Evolutionary conservation across 2,329 filamentous ascomycete genomes (phyloP).

Genomic region (Leptographium wingfieldii): DNA sequence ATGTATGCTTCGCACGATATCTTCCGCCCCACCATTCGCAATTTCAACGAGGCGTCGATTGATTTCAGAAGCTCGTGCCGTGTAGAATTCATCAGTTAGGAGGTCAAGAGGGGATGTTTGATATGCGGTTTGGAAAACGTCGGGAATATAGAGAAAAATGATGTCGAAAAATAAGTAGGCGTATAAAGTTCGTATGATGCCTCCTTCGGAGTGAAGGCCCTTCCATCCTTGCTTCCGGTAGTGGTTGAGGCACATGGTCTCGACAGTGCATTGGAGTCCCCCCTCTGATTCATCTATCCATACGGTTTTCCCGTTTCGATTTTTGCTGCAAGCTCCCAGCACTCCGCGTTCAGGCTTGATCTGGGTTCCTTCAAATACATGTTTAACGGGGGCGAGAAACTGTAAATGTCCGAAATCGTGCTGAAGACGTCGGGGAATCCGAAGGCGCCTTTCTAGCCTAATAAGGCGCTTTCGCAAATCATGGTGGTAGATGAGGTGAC

Average conservation of each 20-base stretch:
- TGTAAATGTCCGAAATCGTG: constrained; percentile 86
- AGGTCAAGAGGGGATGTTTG: constrained; percentile 90
- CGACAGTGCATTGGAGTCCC: constrained; percentile 61
- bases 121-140: constrained; percentile 92
- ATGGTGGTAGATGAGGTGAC: constrained; percentile 86
- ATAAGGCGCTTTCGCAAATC: constrained; percentile 88
- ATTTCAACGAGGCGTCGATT: constrained; percentile 79
- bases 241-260: constrained; percentile 83
- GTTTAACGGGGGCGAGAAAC: constrained; percentile 61
- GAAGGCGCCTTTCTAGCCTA: constrained; percentile 77
- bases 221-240: constrained; percentile 82
- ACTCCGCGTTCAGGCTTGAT: constrained; percentile 36
- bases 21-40: constrained; percentile 62
- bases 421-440: constrained; percentile 71
- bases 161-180: constrained; percentile 89
- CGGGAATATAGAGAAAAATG: constrained; percentile 83
- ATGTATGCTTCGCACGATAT: constrained; percentile 57
- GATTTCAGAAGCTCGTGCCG: constrained; percentile 75
- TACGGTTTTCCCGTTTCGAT: constrained; percentile 52
- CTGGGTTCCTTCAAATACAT: constrained; percentile 64
- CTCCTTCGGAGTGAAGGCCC: constrained; percentile 86
- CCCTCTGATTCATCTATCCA: constrained; percentile 63
- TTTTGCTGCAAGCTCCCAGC: constrained; percentile 25
- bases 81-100: constrained; percentile 85
- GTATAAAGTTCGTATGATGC: constrained; percentile 83